Evolutionary conservation across 192 early-diverging fungal genomes (phyloP).

Genomic region (Bifiguratus adelaidae): DNA sequence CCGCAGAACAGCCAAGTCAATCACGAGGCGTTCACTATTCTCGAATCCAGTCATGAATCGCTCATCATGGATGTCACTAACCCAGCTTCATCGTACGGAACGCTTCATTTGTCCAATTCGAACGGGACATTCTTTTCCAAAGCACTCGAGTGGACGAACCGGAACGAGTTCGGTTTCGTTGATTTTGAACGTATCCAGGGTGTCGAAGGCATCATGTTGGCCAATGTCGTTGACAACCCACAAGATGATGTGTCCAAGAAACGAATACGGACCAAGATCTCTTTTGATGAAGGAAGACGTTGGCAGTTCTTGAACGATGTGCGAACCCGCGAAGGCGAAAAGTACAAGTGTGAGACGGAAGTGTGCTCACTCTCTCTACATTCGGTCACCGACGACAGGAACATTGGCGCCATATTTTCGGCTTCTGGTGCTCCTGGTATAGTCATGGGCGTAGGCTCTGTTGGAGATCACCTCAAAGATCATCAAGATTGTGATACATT

Average conservation of each 20-base stretch:
- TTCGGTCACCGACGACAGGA: slow-evolving; percentile 59
- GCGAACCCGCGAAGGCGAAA: slow-evolving; percentile 4
- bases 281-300: slow-evolving; percentile 75
- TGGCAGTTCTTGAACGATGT: slow-evolving; percentile 56
- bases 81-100: slow-evolving; percentile 35
- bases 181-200: slow-evolving; percentile 87
- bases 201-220: slow-evolving; percentile 71
- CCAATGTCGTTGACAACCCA: slow-evolving; percentile 81
- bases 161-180: slow-evolving; percentile 58
- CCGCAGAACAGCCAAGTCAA: slow-evolving; percentile 32
- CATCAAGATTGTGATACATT: slow-evolving; percentile 80
- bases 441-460: slow-evolving; percentile 86
- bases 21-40: slow-evolving; percentile 72
- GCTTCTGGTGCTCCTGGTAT: slow-evolving; percentile 66
- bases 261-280: slow-evolving; percentile 58
- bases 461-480: slow-evolving; percentile 54
- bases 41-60: slow-evolving; percentile 68
- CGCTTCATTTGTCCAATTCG: slow-evolving; percentile 77
- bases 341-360: neutral
- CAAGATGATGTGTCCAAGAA: slow-evolving; percentile 30
- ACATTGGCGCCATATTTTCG: slow-evolving; percentile 65
- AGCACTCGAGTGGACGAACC: slow-evolving; percentile 73
- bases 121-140: slow-evolving; percentile 81
- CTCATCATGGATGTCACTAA: slow-evolving; percentile 67
- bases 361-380: slow-evolving; percentile 81